Percentiles rank a stretch among this genome's conserved stretches.
Evolutionary conservation across 768 basidiomycete species (phyloP).

Genomic region (Lactarius quietus): DNA sequence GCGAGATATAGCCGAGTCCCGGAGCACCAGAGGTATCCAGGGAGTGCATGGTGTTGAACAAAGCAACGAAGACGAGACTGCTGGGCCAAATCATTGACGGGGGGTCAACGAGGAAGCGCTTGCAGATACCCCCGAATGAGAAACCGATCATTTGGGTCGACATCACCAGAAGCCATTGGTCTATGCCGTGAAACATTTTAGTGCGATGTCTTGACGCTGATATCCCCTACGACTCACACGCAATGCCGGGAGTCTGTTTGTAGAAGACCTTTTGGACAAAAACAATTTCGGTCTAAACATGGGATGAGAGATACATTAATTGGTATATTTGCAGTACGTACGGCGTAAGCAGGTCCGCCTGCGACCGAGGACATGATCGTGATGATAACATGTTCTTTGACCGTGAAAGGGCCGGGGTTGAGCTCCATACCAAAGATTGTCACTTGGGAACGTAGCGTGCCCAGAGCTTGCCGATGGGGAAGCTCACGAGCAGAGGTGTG

Average conservation of each 20-base stretch:
- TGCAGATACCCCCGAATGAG: constrained; percentile 41
- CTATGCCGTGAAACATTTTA: constrained; percentile 5
- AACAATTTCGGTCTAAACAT: constrained; percentile 39
- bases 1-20: constrained; percentile 37
- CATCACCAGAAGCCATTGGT: constrained; percentile 41
- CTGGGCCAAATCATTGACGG: constrained; percentile 44
- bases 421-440: constrained; percentile 50
- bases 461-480: constrained; percentile 61
- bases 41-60: too few relatives aligned
- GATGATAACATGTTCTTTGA: constrained; percentile 67
- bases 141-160: too few relatives aligned
- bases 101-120: constrained; percentile 44
- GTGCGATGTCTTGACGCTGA: background rate
- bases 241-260: constrained; percentile 36
- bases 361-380: constrained; percentile 42
- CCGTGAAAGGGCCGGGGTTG: constrained; percentile 68
- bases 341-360: too few relatives aligned
- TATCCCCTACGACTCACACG: constrained; percentile 27
- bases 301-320: background rate
- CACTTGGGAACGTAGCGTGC: constrained; percentile 51
- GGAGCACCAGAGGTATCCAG: too few relatives aligned
- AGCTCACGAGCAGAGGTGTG: constrained; percentile 66
- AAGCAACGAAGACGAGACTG: too few relatives aligned
- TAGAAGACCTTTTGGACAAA: constrained; percentile 47
- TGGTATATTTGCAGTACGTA: constrained; percentile 33